A percentile compares a stretch with the other conserved stretches of the same genome.
Conservation (phyloP, 2,329 filamentous ascomycete species). For the Nigrospora osmanthi region DNA sequence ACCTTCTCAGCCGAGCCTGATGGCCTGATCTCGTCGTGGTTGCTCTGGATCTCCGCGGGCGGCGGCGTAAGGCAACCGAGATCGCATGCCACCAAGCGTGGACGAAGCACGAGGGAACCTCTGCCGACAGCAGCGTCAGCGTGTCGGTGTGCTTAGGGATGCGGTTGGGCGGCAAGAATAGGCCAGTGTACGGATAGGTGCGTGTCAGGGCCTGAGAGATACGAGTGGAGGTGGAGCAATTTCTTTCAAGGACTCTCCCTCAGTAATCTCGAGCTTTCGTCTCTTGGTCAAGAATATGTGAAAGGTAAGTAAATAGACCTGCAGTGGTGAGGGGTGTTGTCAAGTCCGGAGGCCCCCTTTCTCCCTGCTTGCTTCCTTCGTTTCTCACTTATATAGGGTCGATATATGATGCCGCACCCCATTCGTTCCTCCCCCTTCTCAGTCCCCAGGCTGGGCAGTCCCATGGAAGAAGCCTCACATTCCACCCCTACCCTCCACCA, state of each 20-base stretch:
- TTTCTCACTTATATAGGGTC: background rate
- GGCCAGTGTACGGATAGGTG: slow-evolving; percentile 1
- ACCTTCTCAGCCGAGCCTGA: background rate
- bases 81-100: background rate
- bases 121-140: background rate
- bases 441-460: background rate
- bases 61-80: background rate
- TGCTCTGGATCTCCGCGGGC: background rate
- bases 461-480: too few species aligned
- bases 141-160: background rate
- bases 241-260: background rate
- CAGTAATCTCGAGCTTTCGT: background rate
- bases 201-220: background rate
- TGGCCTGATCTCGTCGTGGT: too few species aligned
- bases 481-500: background rate
- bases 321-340: too few species aligned
- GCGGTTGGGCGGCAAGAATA: background rate
- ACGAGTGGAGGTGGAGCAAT: background rate
- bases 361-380: too few species aligned
- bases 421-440: background rate
- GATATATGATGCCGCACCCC: background rate
- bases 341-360: too few species aligned
- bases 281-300: background rate
- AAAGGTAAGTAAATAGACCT: too few species aligned
- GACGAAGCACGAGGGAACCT: too few species aligned